A percentile compares a stretch with the other conserved stretches of the same genome.
Evolutionary conservation across 371 early-diverging fungal genomes (phyloP).

Genomic region (Funneliformis caledonium): DNA sequence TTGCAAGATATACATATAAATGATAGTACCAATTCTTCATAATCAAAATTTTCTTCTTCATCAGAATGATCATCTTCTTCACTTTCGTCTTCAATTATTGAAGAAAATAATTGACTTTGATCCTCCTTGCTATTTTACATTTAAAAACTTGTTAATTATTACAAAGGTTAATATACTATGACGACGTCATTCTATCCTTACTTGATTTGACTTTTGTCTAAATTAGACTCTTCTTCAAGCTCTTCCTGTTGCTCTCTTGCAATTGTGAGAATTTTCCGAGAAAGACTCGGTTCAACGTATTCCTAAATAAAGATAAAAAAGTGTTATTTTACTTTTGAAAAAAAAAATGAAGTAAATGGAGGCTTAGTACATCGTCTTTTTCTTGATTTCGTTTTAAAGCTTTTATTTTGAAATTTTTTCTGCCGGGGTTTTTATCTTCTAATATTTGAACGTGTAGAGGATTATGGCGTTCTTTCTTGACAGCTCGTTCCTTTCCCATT

Average conservation of each 20-base stretch:
- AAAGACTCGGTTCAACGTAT: slow-evolving; percentile 88
- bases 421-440: slow-evolving; percentile 59
- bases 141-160: slow-evolving; percentile 32
- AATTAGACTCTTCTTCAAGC: slow-evolving; percentile 44
- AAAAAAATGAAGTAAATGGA: background rate
- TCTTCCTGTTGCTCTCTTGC: slow-evolving; percentile 90
- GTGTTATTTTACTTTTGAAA: slow-evolving; percentile 20
- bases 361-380: slow-evolving; percentile 51
- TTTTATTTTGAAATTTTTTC: slow-evolving; percentile 62
- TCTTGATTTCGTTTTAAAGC: slow-evolving; percentile 59
- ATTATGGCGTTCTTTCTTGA: slow-evolving; percentile 64
- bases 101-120: slow-evolving; percentile 22
- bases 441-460: slow-evolving; percentile 77
- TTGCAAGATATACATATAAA: background rate
- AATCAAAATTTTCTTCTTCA: slow-evolving; percentile 56
- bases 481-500: slow-evolving; percentile 41
- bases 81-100: slow-evolving; percentile 4
- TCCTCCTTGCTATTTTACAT: slow-evolving; percentile 40
- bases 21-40: slow-evolving; percentile 52
- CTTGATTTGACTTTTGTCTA: slow-evolving; percentile 45
- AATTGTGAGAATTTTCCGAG: slow-evolving; percentile 85
- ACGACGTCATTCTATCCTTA: slow-evolving; percentile 42
- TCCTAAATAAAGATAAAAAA: slow-evolving; percentile 49
- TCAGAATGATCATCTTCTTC: slow-evolving; percentile 40
- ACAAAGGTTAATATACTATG: background rate